Percentiles rank a stretch among this genome's conserved stretches.
Conservation (phyloP, 345 rosid species). For the Draba incana region DNA sequence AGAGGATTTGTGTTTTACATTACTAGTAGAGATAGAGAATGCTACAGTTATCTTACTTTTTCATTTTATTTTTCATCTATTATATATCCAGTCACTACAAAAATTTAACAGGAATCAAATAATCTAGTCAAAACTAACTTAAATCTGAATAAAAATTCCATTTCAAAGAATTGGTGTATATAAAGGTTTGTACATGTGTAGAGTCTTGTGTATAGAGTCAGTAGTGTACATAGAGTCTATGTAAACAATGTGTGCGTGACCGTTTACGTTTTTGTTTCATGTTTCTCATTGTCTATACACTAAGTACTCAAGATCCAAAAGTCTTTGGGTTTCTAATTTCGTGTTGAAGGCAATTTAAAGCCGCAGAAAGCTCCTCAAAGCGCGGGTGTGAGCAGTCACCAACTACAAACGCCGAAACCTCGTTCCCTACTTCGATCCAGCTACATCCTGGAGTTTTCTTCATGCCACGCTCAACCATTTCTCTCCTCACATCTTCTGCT, state of each 20-base stretch:
- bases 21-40: not conserved
- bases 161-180: not conserved
- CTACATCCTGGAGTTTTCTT: slow-evolving; percentile 80
- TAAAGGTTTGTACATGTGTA: too few species aligned
- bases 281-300: slow-evolving; percentile 19
- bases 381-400: slow-evolving; percentile 47
- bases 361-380: slow-evolving; percentile 43
- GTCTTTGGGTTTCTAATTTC: slow-evolving; percentile 53
- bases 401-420: slow-evolving; percentile 54
- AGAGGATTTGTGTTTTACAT: not conserved
- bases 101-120: not conserved
- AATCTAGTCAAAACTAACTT: slow-evolving; percentile 7
- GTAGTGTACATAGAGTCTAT: too few species aligned
- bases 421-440: slow-evolving; percentile 71
- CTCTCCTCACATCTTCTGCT: slow-evolving; percentile 73
- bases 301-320: not conserved
- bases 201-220: too few species aligned
- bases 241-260: not conserved
- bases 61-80: not conserved
- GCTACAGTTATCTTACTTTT: not conserved
- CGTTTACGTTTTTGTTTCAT: not conserved
- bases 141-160: not conserved
- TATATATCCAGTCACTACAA: not conserved
- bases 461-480: slow-evolving; percentile 62
- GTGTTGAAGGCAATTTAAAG: slow-evolving; percentile 45